Conservation (phyloP, 139 green algal species). For the Closterium sp. region DNA sequence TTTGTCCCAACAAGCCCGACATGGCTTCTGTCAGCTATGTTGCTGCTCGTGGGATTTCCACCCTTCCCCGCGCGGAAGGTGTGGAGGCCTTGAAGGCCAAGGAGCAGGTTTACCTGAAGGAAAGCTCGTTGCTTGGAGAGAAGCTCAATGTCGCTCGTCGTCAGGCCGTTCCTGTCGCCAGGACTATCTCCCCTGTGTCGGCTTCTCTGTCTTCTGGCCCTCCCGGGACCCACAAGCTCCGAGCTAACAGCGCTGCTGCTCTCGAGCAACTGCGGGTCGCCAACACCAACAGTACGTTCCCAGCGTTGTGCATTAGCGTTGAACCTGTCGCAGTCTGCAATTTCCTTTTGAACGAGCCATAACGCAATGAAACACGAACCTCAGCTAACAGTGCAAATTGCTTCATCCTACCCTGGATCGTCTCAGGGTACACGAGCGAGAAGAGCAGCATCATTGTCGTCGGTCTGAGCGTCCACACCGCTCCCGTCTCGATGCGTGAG, state of each 20-base stretch:
- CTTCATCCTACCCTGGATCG: background rate
- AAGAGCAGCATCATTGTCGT: constrained; percentile 96
- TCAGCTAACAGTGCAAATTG: background rate
- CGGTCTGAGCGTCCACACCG: constrained; percentile 92
- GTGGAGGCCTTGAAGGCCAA: background rate
- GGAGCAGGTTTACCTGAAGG: background rate
- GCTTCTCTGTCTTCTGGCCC: background rate
- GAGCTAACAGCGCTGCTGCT: constrained; percentile 8
- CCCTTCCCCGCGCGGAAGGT: background rate
- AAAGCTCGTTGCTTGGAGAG: background rate
- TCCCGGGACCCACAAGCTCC: constrained; percentile 17
- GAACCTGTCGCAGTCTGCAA: no score
- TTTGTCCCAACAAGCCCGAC: background rate
- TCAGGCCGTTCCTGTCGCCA: background rate
- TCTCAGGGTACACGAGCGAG: constrained; percentile 52
- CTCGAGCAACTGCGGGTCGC: constrained; percentile 23
- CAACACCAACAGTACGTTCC: constrained; percentile 19
- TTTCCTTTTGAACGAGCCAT: background rate
- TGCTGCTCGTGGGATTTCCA: background rate
- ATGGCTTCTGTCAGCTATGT: background rate
- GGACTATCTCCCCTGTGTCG: background rate
- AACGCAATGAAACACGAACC: background rate
- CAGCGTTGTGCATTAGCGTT: no score
- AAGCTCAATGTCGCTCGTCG: background rate
- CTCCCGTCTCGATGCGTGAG: constrained; percentile 94